These are phyloP conservation scores for Pseudopithomyces chartarum DNA, from an alignment of 2,329 filamentous ascomycete genomes.

Conservation along the genomic window DNA sequence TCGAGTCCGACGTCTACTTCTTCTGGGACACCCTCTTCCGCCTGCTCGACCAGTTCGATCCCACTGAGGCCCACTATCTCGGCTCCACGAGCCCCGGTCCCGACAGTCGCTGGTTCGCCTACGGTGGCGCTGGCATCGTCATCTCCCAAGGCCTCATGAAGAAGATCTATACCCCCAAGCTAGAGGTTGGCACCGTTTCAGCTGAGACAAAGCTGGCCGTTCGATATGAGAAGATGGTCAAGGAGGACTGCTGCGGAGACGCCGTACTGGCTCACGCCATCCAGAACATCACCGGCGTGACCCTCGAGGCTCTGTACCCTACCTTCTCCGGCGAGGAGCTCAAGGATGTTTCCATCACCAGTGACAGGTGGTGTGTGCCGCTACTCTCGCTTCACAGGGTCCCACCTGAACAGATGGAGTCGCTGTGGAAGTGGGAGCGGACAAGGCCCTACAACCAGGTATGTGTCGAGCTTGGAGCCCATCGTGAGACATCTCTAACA, in stretches of 20 bases:
- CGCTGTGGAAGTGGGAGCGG: conserved; percentile 56
- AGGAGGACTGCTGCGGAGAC: conserved; percentile 53
- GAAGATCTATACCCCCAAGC: conserved; percentile 44
- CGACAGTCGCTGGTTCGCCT: conserved; percentile 46
- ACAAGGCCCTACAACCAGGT: conserved; percentile 41
- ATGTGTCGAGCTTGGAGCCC: conserved; percentile 1
- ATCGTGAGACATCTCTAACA: conserved; percentile 8
- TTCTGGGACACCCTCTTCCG: conserved; percentile 50
- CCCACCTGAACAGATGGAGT: conserved; percentile 53
- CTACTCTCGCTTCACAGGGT: conserved; percentile 48
- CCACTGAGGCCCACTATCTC: conserved; percentile 44
- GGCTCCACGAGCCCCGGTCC: conserved; percentile 44
- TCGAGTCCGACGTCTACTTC: conserved; percentile 46
- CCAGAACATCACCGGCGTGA: conserved; percentile 40
- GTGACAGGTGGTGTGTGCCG: conserved; percentile 50
- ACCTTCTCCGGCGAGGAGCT: conserved; percentile 53
- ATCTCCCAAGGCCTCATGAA: conserved; percentile 59
- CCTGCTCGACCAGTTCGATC: conserved; percentile 47
- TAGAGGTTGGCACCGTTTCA: conserved; percentile 29
- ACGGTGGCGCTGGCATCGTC: conserved; percentile 53
- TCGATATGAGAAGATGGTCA: conserved; percentile 38
- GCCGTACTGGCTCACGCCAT: conserved; percentile 47
- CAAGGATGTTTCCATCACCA: conserved; percentile 50
- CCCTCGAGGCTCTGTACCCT: conserved; percentile 45
- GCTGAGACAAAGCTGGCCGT: conserved; percentile 36